Conservation (phyloP, 164 flowering plant species). For the Nelumbo lutea region DNA sequence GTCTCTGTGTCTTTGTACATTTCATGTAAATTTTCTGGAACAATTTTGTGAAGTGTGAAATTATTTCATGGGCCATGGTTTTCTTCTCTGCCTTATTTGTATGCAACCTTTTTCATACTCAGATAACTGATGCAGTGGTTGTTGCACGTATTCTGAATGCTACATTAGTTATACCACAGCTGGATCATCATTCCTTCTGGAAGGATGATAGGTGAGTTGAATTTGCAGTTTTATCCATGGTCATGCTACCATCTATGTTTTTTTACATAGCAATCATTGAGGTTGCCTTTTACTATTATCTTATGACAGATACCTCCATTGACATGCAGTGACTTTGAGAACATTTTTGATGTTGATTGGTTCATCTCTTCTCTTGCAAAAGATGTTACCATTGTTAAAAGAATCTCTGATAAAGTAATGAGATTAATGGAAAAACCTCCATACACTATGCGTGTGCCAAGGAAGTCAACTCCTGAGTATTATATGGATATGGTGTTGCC, state of each 20-base stretch:
- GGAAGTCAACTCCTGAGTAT: constrained; percentile 85
- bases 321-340: constrained; percentile 73
- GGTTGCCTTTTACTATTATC: constrained; percentile 2
- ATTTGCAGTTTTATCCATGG: constrained; percentile 1
- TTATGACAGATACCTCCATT: constrained; percentile 8
- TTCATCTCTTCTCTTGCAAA: constrained; percentile 86
- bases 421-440: constrained; percentile 93
- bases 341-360: constrained; percentile 90
- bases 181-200: constrained; percentile 97
- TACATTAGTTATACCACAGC: constrained; percentile 83
- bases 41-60: not conserved
- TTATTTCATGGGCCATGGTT: not conserved
- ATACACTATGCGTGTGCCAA: constrained; percentile 95
- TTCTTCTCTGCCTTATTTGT: not conserved
- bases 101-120: constrained; percentile 16
- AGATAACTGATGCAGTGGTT: constrained; percentile 98
- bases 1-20: not conserved
- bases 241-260: constrained; percentile 4
- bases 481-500: constrained; percentile 92
- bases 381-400: constrained; percentile 75
- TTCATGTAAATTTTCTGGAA: not conserved
- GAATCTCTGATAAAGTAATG: constrained; percentile 86
- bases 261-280: not conserved
- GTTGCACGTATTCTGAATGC: constrained; percentile 97
- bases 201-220: constrained; percentile 80